A percentile compares a stretch with the other conserved stretches of the same genome.
Conservation (phyloP, 2,329 filamentous ascomycete genomes). For the Leptographium radiaticola region DNA sequence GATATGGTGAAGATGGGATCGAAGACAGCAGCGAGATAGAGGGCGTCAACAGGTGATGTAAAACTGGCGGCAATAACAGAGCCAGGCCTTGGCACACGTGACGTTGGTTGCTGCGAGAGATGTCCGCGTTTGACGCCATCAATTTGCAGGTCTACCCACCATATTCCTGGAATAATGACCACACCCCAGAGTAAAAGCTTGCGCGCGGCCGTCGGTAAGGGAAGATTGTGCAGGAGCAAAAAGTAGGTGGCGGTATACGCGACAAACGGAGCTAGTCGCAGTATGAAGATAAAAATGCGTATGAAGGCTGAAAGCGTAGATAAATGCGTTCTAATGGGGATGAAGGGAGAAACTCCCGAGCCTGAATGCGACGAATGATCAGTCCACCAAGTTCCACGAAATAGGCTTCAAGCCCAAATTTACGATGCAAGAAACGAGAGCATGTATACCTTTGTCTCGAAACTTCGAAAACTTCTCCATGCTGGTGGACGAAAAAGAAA, state of each 20-base stretch:
- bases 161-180: slow-evolving; percentile 79
- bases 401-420: neutral
- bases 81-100: slow-evolving; percentile 64
- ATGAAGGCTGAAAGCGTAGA: slow-evolving; percentile 50
- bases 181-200: slow-evolving; percentile 83
- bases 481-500: neutral
- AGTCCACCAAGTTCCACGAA: neutral
- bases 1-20: slow-evolving; percentile 86
- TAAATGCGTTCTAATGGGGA: slow-evolving; percentile 57
- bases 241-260: slow-evolving; percentile 60
- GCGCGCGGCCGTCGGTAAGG: slow-evolving; percentile 43
- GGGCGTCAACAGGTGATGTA: slow-evolving; percentile 81
- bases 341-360: slow-evolving; percentile 91
- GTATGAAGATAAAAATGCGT: slow-evolving; percentile 60
- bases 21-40: slow-evolving; percentile 93
- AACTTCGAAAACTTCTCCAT: slow-evolving; percentile 98
- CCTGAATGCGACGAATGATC: slow-evolving; percentile 35
- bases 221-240: slow-evolving; percentile 68
- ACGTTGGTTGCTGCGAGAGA: slow-evolving; percentile 57
- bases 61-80: slow-evolving; percentile 82
- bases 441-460: slow-evolving; percentile 62
- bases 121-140: slow-evolving; percentile 92
- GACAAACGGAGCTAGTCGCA: slow-evolving; percentile 69
- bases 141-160: slow-evolving; percentile 98
- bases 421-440: neutral